Conservation (phyloP, 1,139 yeast genomes). For the Taiozyma sp. region DNA sequence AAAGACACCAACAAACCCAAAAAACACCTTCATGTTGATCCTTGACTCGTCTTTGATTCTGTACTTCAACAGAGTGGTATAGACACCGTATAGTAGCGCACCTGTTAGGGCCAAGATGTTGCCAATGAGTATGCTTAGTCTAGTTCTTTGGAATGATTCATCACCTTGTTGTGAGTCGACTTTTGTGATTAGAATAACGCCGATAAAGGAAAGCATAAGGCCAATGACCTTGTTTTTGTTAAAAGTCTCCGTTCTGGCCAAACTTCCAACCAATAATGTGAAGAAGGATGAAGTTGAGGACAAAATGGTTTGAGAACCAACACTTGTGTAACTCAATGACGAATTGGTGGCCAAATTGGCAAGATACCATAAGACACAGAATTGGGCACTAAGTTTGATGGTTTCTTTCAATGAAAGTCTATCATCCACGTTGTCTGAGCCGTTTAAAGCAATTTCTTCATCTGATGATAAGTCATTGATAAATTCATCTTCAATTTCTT, state of each 20-base stretch:
- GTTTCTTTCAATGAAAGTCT: slow-evolving; percentile 42
- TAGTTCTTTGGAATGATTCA: slow-evolving; percentile 25
- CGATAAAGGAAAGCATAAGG: slow-evolving; percentile 63
- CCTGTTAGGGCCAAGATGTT: slow-evolving; percentile 76
- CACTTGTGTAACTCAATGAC: slow-evolving; percentile 80
- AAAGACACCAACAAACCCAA: slow-evolving; percentile 91
- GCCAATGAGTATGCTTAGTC: slow-evolving; percentile 53
- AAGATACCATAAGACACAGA: slow-evolving; percentile 81
- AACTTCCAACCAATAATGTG: slow-evolving; percentile 77
- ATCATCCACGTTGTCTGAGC: slow-evolving; percentile 26
- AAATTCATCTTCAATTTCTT: slow-evolving; percentile 26
- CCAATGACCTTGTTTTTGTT: slow-evolving; percentile 63
- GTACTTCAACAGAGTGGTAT: slow-evolving; percentile 77
- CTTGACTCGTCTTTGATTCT: slow-evolving; percentile 67
- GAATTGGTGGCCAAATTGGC: slow-evolving; percentile 90
- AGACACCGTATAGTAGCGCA: slow-evolving; percentile 85
- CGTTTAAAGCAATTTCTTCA: slow-evolving; percentile 22
- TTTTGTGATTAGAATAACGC: slow-evolving; percentile 73
- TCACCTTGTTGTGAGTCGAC: slow-evolving; percentile 39
- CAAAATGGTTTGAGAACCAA: slow-evolving; percentile 87
- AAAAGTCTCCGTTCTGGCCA: slow-evolving; percentile 65
- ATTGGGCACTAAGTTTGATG: slow-evolving; percentile 63
- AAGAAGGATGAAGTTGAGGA: slow-evolving; percentile 91
- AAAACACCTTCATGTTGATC: slow-evolving; percentile 79
- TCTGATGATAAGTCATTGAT: slow-evolving; percentile 18